Base-by-base conservation (phyloP, 352 stramenopile species). In the Pythium dissimile region DNA sequence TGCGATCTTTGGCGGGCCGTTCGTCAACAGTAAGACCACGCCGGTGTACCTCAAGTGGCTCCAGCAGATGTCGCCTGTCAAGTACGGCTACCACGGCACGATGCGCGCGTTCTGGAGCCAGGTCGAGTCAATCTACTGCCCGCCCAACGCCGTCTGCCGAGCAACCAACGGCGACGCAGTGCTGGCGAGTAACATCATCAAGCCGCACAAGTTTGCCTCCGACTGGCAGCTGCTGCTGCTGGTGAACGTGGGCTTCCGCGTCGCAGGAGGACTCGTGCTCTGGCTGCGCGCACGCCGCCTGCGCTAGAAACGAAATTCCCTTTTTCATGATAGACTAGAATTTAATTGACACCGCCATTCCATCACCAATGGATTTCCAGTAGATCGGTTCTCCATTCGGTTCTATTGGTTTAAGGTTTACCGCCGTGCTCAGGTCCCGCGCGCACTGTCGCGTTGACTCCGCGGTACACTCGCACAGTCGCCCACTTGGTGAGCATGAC, bases 21-120 rank as follows among this genome's bases (percentile, higher is more conserved):
- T 74, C 32, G 7, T 74, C 20, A 71, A 71, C 48, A 18, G 51
- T 10, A 47, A 71, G 50, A 55, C 44, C 38, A 55, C 53, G 13
- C 66, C 66, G 1, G 57, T 53, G 3, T 74, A 67, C 52, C 66
- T 74, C 38, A 8, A 52, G 0, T 74, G 66, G 66, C 38, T 74
- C 54, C 58, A 71, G 42, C 66, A 70, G 47, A 42, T 74, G 13
- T 68, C 58, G 28, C 59, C 63, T 9, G 31, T 74, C 47, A 67
- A 69, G 55, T 74, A 74, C 39, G 39, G 46, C n/a, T 74, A 51
- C 47, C 37, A 67, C 20, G 66, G 42, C 8, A 10, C 64, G 2
- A 65, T 66, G 47, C 48, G 49, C 2, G 47, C 43, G 13, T 71
- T 63, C 43, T 60, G 53, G 53, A 53, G 11, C 23, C 42, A 44